A percentile compares a stretch with the other conserved stretches of the same genome.
These are phyloP conservation scores for Fusarium lateritium DNA, from an alignment of 2,329 filamentous ascomycete genomes.

Conservation along the genomic window DNA sequence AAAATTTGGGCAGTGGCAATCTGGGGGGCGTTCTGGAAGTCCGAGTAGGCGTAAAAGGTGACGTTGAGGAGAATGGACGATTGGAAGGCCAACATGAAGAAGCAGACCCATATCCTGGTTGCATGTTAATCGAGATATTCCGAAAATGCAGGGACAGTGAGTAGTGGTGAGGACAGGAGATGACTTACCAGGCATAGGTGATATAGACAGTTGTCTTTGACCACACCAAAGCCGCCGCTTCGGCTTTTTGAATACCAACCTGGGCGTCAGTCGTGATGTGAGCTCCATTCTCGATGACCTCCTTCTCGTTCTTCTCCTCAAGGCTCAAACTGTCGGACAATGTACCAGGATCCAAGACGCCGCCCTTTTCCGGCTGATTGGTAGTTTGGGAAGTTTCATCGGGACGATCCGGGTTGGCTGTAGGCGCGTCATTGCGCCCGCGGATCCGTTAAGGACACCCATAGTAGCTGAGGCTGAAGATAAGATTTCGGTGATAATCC, in stretches of 20 bases:
- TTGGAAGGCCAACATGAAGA: slow-evolving; percentile 57
- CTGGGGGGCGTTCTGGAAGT: slow-evolving; percentile 66
- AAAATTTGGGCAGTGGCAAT: slow-evolving; percentile 67
- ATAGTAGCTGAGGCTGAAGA: background rate
- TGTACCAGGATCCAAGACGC: background rate
- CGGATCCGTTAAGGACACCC: slow-evolving; percentile 14
- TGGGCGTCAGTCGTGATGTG: slow-evolving; percentile 17
- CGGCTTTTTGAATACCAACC: slow-evolving; percentile 52
- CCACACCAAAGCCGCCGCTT: slow-evolving; percentile 56
- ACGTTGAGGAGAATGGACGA: slow-evolving; percentile 57
- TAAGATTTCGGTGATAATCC: background rate
- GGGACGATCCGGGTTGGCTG: background rate
- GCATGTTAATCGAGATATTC: background rate
- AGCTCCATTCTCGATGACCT: slow-evolving; percentile 6
- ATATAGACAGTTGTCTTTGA: slow-evolving; percentile 40
- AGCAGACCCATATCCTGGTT: slow-evolving; percentile 56
- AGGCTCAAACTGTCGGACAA: slow-evolving; percentile 3
- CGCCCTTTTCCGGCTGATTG: background rate
- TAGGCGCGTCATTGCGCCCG: background rate
- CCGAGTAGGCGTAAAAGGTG: slow-evolving; percentile 61
- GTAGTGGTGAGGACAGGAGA: background rate
- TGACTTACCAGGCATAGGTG: slow-evolving; percentile 29
- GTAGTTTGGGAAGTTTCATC: slow-evolving; percentile 2
- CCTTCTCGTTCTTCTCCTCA: slow-evolving; percentile 12
- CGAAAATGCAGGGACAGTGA: background rate